These are phyloP conservation scores for Pterula multifida DNA, from an alignment of 1,284 basidiomycete genomes.

Conservation along the genomic window DNA sequence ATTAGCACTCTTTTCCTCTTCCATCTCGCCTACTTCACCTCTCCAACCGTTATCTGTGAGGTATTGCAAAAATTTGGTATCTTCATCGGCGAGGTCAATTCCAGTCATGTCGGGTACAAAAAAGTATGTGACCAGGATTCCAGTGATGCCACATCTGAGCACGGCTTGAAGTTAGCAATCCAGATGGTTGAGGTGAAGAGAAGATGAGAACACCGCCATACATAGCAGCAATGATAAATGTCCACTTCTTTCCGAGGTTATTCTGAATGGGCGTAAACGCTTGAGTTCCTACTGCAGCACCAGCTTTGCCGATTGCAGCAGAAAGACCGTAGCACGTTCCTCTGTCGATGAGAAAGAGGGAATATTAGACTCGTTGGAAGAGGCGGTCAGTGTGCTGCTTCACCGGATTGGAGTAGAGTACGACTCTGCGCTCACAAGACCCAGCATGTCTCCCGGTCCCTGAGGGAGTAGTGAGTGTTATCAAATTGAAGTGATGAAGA, in stretches of 20 bases:
- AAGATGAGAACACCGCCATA: no score
- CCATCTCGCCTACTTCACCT: constrained; percentile 52
- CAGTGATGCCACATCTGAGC: constrained; percentile 46
- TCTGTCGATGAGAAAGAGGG: constrained; percentile 22
- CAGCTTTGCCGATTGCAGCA: constrained; percentile 64
- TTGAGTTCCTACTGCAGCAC: constrained; percentile 69
- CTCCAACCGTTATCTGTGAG: constrained; percentile 55
- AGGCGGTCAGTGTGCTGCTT: no score
- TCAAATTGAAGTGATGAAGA: no score
- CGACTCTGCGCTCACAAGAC: no score
- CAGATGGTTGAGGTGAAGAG: no score
- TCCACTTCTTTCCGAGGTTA: constrained; percentile 58
- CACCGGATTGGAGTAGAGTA: no score
- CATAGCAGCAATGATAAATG: constrained; percentile 62
- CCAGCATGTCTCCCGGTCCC: no score
- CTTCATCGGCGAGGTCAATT: constrained; percentile 57
- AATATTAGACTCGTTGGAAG: no score
- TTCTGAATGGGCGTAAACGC: constrained; percentile 67
- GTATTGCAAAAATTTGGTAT: constrained; percentile 49
- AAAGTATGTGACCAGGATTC: constrained; percentile 55
- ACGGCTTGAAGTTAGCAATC: no score
- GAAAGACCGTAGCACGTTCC: constrained; percentile 64
- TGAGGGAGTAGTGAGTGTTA: no score
- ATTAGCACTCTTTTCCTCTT: no score
- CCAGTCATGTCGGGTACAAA: constrained; percentile 63